Evolutionary conservation across 2,329 filamentous ascomycete species (phyloP), one percentile per base, ranked within the genome.

Genomic region (Fusarium torulosum): DNA sequence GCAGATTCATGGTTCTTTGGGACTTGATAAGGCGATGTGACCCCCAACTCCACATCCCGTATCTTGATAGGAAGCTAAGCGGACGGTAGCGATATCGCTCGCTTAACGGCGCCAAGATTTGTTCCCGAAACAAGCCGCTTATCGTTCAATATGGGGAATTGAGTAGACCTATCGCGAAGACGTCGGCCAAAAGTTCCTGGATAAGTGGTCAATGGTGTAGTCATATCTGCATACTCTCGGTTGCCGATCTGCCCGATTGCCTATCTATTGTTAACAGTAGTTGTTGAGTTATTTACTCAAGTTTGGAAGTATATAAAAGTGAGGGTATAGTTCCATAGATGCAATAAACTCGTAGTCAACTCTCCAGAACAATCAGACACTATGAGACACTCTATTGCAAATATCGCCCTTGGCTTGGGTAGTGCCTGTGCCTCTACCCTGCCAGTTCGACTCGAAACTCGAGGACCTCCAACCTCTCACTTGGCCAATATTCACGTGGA

Each of bases 401-500:
- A 25, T 7, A 14, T 46, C 11, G 31, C 51, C 13, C 33, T 62
- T n/a, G 19, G 49, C 13, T 20, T 46, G 1, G 29, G 59, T 7
- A 37, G 44, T 2, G 25, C 29, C 19, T 8, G 61, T 15, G 57
- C 59, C 15, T 55, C 59, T 8, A 21, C 59, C 0, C 37, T 62
- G 6, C 42, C 57, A 0, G 7, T 62, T 1, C 41, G 37, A 1
- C 23, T 62, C 0, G 42, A 62, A 6, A 62, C 59, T 4, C 21
- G 47, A 33, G 42, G 17, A 1, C 4, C 19, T 4, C 23, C 19
- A 4, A 62, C 59, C 6, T 62, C 59, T 13, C 59, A 62, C n/a
- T 19, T 62, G 20, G 51, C 42, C 0, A 62, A 62, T 13, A 23
- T 62, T 4, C 23, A 62, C 11, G 35, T 62, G 5, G 43, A 17